Conservation (phyloP, 352 stramenopile genomes). For the Phytophthora pini region DNA sequence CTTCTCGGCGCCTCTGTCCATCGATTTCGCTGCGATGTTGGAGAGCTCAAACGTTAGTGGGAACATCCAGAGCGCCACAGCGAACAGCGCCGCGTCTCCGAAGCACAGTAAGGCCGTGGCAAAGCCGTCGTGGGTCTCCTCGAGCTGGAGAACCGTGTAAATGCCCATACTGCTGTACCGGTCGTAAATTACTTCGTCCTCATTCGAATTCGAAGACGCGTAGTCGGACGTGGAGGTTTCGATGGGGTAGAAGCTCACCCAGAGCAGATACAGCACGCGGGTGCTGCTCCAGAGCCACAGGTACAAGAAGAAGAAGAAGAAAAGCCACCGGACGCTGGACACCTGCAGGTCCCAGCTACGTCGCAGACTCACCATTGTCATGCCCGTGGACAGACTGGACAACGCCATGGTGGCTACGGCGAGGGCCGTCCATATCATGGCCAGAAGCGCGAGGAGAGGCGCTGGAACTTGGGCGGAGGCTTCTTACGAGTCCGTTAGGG, state of each 20-base stretch:
- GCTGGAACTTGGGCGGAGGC: conserved; percentile 18
- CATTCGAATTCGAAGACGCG: conserved; percentile 27
- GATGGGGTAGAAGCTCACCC: conserved; percentile 40
- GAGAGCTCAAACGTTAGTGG: conserved; percentile 53
- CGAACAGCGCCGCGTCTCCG: conserved; percentile 49
- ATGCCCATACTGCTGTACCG: conserved; percentile 53
- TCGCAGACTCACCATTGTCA: conserved; percentile 50
- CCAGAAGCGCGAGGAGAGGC: conserved; percentile 13
- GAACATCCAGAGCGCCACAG: conserved; percentile 58
- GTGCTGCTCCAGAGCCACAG: conserved; percentile 47
- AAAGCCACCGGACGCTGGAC: conserved; percentile 68
- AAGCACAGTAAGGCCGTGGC: conserved; percentile 42
- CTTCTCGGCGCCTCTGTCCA: conserved; percentile 55
- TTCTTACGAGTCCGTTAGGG: conserved; percentile 7
- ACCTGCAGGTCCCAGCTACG: conserved; percentile 55
- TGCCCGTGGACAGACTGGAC: conserved; percentile 46
- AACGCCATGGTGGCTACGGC: conserved; percentile 39
- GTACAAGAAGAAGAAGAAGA: conserved; percentile 66
- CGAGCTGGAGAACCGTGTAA: conserved; percentile 47
- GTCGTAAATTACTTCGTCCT: conserved; percentile 32
- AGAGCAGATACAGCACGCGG: conserved; percentile 53
- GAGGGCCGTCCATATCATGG: conserved; percentile 48
- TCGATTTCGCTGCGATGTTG: conserved; percentile 57
- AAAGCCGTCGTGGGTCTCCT: conserved; percentile 39
- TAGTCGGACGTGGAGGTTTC: conserved; percentile 27